These are phyloP conservation scores for Daedaleopsis sinensis DNA, from an alignment of 768 basidiomycete genomes.

Conservation along the genomic window DNA sequence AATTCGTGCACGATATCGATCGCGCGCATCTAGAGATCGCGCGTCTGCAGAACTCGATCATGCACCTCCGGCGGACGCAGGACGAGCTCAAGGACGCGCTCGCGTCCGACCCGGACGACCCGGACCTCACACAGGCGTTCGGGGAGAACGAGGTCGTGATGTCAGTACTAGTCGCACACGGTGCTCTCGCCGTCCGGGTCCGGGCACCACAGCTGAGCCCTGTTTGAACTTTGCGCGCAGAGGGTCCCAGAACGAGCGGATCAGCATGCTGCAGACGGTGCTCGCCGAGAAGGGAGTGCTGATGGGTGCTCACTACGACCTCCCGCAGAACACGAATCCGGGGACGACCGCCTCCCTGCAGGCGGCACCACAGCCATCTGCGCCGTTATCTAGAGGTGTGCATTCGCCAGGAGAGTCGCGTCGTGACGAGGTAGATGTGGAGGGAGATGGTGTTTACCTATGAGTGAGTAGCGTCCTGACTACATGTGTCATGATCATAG, in stretches of 20 bases:
- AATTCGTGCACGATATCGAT: background rate
- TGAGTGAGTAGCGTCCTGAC: background rate
- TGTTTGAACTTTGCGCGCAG: slow-evolving; percentile 38
- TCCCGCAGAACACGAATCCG: background rate
- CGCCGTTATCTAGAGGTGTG: too few relatives aligned
- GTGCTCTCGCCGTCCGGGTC: background rate
- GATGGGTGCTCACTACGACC: slow-evolving; percentile 49
- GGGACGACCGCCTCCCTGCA: background rate
- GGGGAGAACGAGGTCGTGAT: slow-evolving; percentile 77
- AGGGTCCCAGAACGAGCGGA: slow-evolving; percentile 76
- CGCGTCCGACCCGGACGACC: slow-evolving; percentile 43
- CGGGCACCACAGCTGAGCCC: background rate
- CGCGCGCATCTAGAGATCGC: slow-evolving; percentile 59
- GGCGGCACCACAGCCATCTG: background rate
- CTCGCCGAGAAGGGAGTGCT: slow-evolving; percentile 61
- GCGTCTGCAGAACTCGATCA: slow-evolving; percentile 72
- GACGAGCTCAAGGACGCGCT: slow-evolving; percentile 52
- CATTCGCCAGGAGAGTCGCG: too few relatives aligned
- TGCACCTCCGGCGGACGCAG: slow-evolving; percentile 66
- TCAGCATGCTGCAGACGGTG: slow-evolving; percentile 68
- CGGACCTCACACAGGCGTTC: slow-evolving; percentile 59
- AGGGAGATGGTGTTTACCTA: background rate
- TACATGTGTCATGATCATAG: too few relatives aligned
- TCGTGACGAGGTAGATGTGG: background rate
- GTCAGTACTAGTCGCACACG: slow-evolving; percentile 40